Evolutionary conservation across 2,329 filamentous ascomycete genomes (phyloP), one percentile per base, ranked within the genome.

Genomic region (Sclerotinia trifoliorum): DNA sequence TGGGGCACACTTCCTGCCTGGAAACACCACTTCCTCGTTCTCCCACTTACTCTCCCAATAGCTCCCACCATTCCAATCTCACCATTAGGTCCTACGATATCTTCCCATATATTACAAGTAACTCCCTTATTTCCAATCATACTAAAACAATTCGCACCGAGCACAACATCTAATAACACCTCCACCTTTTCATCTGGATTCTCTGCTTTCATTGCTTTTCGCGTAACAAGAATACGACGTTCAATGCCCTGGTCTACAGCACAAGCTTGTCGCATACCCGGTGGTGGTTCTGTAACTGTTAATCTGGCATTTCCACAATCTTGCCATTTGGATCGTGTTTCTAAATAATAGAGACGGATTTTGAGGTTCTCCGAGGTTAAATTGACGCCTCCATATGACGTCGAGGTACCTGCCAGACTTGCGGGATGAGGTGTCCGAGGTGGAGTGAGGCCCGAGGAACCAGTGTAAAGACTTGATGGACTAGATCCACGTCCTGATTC

Each of bases 151-250:
- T 71, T 65, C 6, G 70, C 68, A 21, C 73, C 73, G 2, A 75
- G 65, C 7, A 75, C 70, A 48, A 70, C 70, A 68, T 75, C 73
- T 15, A 75, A 67, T 13, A 73, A 35, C 10, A 72, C 56, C 42
- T 62, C 46, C 24, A 58, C 66, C 15, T 58, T 60, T 6, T 71
- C 66, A 26, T 68, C 66, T n/a, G 60, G 49, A 46, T 68, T 64
- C 42, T 70, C 71, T 32, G 60, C 60, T 24, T 66, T 68, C 32
- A 71, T 66, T 3, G 71, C 64, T 26, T 71, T 70, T 19, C 58
- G 97, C 96, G 86, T 87, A 32, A 97, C 88, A 21, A 96, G 83
- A 69, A 99, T 88, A 11, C 94, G 89, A 81, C 97, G 97, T 80
- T 96, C 91, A 71, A 90, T 81, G 24, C 89, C 88, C 73, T 89